Evolutionary conservation across 1,139 yeast species (phyloP).

Genomic region (Arxiozyma slooffiae): DNA sequence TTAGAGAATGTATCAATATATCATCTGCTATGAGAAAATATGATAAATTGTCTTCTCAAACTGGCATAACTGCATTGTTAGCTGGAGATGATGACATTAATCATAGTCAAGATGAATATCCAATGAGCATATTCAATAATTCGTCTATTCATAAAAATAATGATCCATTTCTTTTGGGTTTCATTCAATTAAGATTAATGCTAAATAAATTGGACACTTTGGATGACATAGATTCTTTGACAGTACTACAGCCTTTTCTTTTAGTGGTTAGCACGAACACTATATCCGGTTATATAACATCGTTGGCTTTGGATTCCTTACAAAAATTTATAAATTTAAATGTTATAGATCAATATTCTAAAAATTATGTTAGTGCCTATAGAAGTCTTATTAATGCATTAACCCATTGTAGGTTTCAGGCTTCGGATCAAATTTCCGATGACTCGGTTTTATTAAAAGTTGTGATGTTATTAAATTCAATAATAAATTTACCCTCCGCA

Average conservation of each 20-base stretch:
- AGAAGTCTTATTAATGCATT: slow-evolving; percentile 57
- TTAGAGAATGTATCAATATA: slow-evolving; percentile 79
- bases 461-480: slow-evolving; percentile 58
- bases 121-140: slow-evolving; percentile 22
- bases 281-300: slow-evolving; percentile 79
- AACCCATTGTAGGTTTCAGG: slow-evolving; percentile 92
- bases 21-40: slow-evolving; percentile 88
- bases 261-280: slow-evolving; percentile 77
- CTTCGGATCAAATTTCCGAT: slow-evolving; percentile 86
- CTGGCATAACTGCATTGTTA: slow-evolving; percentile 82
- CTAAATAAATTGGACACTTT: slow-evolving; percentile 48
- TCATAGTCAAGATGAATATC: slow-evolving; percentile 36
- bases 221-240: slow-evolving; percentile 55
- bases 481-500: slow-evolving; percentile 57
- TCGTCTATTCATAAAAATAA: slow-evolving; percentile 28
- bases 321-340: slow-evolving; percentile 58
- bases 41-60: slow-evolving; percentile 61
- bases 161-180: slow-evolving; percentile 69
- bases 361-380: slow-evolving; percentile 39
- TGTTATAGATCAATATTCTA: slow-evolving; percentile 38
- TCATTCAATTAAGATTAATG: slow-evolving; percentile 67
- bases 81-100: slow-evolving; percentile 40
- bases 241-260: slow-evolving; percentile 76
- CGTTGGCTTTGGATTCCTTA: slow-evolving; percentile 68
- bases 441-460: slow-evolving; percentile 85